Evolutionary conservation across 2,329 filamentous ascomycete genomes (phyloP).

Genomic region (Microascus cirrosus): DNA sequence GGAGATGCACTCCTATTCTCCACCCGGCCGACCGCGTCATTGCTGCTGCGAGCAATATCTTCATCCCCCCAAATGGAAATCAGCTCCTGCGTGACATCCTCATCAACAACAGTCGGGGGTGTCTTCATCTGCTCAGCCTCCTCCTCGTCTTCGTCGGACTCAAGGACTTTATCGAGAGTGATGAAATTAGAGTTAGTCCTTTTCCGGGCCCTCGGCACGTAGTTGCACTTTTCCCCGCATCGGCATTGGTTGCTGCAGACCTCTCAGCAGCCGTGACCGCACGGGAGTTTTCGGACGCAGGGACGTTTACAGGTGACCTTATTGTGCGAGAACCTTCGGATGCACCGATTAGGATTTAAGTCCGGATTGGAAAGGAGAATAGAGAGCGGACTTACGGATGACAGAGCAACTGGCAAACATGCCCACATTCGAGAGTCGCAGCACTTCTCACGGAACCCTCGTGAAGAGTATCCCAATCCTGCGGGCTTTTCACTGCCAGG

Average conservation of each 20-base stretch:
- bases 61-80: not conserved
- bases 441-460: conserved; percentile 5
- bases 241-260: conserved; percentile 1
- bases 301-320: not conserved
- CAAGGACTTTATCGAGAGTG: not conserved
- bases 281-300: conserved; percentile 1
- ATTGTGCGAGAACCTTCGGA: not conserved
- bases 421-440: conserved; percentile 2
- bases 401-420: conserved; percentile 4
- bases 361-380: not conserved
- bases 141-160: not conserved
- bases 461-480: conserved; percentile 33
- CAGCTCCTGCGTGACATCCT: not conserved
- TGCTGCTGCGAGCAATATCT: not conserved
- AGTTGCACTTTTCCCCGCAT: not conserved
- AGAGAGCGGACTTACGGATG: conserved; percentile 4
- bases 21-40: not conserved
- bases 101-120: not conserved
- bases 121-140: not conserved
- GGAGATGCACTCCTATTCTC: not conserved
- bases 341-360: not conserved
- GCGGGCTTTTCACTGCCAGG: conserved; percentile 37
- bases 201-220: not conserved
- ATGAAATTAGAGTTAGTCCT: not conserved
- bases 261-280: conserved; percentile 2